These are phyloP conservation scores for Davidsoniella virescens DNA, from an alignment of 2,329 filamentous ascomycete genomes.

Conservation along the genomic window DNA sequence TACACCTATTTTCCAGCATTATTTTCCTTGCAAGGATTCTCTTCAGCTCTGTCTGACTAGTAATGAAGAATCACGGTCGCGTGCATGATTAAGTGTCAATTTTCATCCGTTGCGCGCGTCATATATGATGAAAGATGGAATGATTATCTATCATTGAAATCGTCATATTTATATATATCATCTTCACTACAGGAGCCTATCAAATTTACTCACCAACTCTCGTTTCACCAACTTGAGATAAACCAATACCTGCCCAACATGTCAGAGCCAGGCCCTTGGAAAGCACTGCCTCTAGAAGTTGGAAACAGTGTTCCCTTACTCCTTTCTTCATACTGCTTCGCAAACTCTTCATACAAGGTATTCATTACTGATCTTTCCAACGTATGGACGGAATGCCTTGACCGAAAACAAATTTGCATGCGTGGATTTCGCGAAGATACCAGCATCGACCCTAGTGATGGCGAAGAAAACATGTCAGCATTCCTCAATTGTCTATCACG, in stretches of 20 bases:
- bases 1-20: no score
- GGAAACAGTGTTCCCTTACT: constrained; percentile 38
- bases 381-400: constrained; percentile 54
- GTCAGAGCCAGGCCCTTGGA: constrained; percentile 27
- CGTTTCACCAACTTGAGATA: neutral
- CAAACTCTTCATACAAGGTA: constrained; percentile 41
- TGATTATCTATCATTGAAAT: no score
- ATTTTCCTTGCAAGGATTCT: no score
- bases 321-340: constrained; percentile 44
- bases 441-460: constrained; percentile 57
- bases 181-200: neutral
- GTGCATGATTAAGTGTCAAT: no score
- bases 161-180: no score
- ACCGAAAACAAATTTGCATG: constrained; percentile 42
- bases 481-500: constrained; percentile 47
- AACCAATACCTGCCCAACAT: constrained; percentile 16
- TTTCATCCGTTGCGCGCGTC: no score
- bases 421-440: constrained; percentile 47
- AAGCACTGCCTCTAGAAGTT: constrained; percentile 27
- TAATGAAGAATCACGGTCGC: no score
- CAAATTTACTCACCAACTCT: no score
- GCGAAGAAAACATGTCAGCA: constrained; percentile 47
- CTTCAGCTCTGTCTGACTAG: no score
- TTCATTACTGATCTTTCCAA: constrained; percentile 55
- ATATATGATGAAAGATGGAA: no score